phyloP scores from a whole-genome alignment of 2,329 filamentous ascomycete genomes.

The Periconia sp. region DNA sequence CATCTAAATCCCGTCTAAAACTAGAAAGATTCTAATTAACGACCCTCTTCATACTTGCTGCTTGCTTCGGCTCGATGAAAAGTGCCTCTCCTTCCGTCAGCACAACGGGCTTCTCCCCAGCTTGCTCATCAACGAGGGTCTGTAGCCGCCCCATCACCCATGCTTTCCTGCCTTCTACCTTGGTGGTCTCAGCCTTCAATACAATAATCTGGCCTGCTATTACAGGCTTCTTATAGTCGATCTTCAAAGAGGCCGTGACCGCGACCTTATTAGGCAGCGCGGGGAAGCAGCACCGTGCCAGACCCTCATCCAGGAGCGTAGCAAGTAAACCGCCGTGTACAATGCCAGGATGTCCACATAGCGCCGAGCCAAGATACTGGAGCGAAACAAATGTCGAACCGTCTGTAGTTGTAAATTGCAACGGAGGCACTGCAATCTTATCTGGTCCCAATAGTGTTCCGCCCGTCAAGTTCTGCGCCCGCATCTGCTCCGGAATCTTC shows the following conservation, averaged over 20 bases:
- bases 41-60: conserved; percentile 55
- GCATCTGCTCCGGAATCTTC: conserved; percentile 76
- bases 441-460: conserved; percentile 77
- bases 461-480: conserved; percentile 78
- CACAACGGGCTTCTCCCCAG: conserved; percentile 65
- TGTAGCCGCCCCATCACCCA: conserved; percentile 91
- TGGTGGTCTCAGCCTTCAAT: conserved; percentile 77
- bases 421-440: conserved; percentile 80
- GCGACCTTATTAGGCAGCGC: conserved; percentile 85
- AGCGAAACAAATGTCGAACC: conserved; percentile 65
- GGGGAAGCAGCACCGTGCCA: conserved; percentile 86
- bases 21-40: conserved; percentile 16
- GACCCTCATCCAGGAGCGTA: conserved; percentile 89
- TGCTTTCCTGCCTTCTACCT: conserved; percentile 90
- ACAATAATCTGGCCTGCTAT: conserved; percentile 78
- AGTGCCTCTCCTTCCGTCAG: conserved; percentile 84
- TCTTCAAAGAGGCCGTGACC: conserved; percentile 83
- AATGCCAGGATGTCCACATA: conserved; percentile 90
- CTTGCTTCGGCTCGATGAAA: conserved; percentile 87
- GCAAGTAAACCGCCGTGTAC: conserved; percentile 90
- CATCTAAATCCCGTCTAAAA: not conserved
- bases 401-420: conserved; percentile 70
- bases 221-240: conserved; percentile 82
- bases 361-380: conserved; percentile 75
- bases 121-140: conserved; percentile 76